Base-by-base conservation (phyloP, 352 stramenopile genomes). In the Phytopythium cucurbitacearum region DNA sequence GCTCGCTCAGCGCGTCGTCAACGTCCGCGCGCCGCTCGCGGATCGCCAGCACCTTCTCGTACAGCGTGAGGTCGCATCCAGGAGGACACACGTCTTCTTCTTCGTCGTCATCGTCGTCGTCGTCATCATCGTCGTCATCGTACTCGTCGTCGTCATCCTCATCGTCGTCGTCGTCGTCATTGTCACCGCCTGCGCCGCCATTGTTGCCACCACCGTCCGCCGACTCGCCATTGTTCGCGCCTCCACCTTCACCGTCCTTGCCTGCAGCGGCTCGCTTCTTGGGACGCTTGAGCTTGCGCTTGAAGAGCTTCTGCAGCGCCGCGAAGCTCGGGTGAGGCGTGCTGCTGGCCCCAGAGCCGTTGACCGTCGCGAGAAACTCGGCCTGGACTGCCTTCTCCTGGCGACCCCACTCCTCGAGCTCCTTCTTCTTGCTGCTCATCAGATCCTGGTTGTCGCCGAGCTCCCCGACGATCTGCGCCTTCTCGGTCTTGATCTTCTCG, bases 11-110 rank as follows among this genome's bases (percentile, higher is more conserved):
- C 3, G 80, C 77, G 52, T 98, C 93, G 49, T 98, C 94, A 10
- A 93, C 75, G 53, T 98, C 93, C 0, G 92, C 73, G 13, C 91
- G 87, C 59, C 91, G 91, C 60, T 98, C 93, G 16, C 94, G 84
- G 44, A 98, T 55, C 40, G 96, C 77, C 9, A 98, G 62, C 10
- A 98, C 87, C 37, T 91, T 89, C 50, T 98, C 94, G 65, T 97
- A 98, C 3, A 98, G 57, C 48, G 68, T 69, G 16, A 94, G 58
- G 51, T 98, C 89, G 57, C 90, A 98, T 1, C 89, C 91, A 11
- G 75, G 40, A 2, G 94, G 91, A 60, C 93, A 98, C 12, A 76
- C 70, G 47, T 97, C 92, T 36, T 97, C 90, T 59, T 97, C 87
- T 33, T 96, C 87, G 51, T 97, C 89, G 11, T 97, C 88, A 40